A percentile compares a stretch with the other conserved stretches of the same genome.
Conservation (phyloP, 169 alveolate genomes). For the Babesia divergens region DNA sequence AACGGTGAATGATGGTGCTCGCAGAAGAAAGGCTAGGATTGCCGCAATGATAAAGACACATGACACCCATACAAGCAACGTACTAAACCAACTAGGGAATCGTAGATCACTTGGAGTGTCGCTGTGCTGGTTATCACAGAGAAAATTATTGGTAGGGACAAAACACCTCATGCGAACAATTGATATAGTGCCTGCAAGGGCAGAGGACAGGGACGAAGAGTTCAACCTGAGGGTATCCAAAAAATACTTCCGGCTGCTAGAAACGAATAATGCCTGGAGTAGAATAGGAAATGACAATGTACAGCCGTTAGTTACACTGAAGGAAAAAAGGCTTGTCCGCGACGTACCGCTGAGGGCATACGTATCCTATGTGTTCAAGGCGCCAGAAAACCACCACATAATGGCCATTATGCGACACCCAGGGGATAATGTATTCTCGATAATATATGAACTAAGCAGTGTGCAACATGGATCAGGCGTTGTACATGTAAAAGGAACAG, state of each 20-base stretch:
- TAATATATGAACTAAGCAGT: not conserved
- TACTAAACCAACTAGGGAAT: no score
- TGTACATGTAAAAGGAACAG: not conserved
- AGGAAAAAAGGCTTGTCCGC: not conserved
- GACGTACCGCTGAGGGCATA: not conserved
- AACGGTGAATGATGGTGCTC: no score
- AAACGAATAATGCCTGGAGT: not conserved
- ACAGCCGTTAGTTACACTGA: not conserved
- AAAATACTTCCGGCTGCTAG: not conserved
- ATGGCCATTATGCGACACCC: not conserved
- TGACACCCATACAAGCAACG: not conserved
- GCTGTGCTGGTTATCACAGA: constrained; percentile 2
- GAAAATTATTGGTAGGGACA: not conserved
- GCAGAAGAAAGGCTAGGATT: no score
- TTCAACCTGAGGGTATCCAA: not conserved
- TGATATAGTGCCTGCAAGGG: not conserved
- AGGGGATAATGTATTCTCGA: not conserved
- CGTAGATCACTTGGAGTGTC: not conserved
- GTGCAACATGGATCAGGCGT: not conserved
- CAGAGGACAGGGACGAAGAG: not conserved
- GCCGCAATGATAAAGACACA: constrained; percentile 4
- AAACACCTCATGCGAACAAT: not conserved
- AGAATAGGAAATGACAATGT: not conserved
- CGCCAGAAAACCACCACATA: not conserved
- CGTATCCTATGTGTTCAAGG: constrained; percentile 1